Conservation (phyloP, 192 early-diverging fungal genomes). For the Coemansia sp. region DNA sequence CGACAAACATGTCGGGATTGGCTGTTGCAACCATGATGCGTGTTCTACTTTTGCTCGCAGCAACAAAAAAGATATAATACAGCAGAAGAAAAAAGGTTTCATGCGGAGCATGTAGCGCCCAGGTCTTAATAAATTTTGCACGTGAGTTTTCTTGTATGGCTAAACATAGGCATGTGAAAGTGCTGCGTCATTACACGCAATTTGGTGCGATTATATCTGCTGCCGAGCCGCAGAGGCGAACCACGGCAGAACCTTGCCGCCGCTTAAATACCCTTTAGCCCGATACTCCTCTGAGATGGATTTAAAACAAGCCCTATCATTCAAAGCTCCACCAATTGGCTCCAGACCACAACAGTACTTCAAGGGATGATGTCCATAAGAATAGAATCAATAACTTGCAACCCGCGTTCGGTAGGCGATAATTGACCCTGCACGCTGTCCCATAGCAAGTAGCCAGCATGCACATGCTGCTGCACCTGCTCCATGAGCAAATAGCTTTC, state of each 20-base stretch:
- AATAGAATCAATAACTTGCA: conserved; percentile 40
- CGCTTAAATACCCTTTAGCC: too few species aligned
- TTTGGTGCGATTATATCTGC: too few species aligned
- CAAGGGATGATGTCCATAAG: conserved; percentile 35
- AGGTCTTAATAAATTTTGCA: neutral
- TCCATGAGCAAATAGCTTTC: conserved; percentile 36
- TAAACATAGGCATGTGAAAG: conserved; percentile 10
- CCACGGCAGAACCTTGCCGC: too few species aligned
- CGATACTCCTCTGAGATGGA: too few species aligned
- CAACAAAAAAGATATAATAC: neutral
- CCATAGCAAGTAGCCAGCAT: conserved; percentile 23
- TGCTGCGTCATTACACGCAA: conserved; percentile 13
- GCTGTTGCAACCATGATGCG: conserved; percentile 29
- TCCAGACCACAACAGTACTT: too few species aligned
- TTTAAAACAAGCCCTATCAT: too few species aligned
- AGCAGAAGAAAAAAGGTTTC: neutral
- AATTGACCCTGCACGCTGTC: conserved; percentile 5
- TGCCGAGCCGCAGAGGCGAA: neutral
- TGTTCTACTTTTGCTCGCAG: neutral
- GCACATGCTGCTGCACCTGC: conserved; percentile 12
- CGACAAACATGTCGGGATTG: conserved; percentile 35
- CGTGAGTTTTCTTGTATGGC: neutral
- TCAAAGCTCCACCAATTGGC: too few species aligned
- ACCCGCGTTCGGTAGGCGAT: conserved; percentile 35
- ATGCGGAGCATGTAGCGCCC: neutral